A percentile compares a stretch with the other conserved stretches of the same genome.
Evolutionary conservation across 352 stramenopile species (phyloP).

Genomic region (Phytophthora palmivora): DNA sequence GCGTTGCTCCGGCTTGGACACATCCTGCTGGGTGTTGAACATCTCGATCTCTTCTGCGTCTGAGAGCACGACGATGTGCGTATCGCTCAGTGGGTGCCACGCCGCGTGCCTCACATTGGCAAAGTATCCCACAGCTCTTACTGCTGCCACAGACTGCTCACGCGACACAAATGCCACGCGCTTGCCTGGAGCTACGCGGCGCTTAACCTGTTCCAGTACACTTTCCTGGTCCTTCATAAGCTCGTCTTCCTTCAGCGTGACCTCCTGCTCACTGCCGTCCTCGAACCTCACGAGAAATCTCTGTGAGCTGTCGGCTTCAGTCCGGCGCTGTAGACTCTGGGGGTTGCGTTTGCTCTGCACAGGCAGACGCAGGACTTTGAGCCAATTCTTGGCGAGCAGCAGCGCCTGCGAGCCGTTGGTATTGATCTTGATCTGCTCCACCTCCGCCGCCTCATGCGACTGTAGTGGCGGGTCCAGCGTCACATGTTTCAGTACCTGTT

Average conservation of each 20-base stretch:
- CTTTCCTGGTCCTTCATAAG: conserved; percentile 17
- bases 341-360: conserved; percentile 24
- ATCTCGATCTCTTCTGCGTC: conserved; percentile 79
- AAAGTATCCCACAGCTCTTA: conserved; percentile 70
- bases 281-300: conserved; percentile 61
- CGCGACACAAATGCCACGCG: conserved; percentile 58
- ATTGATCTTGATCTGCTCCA: conserved; percentile 74
- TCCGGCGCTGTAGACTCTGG: conserved; percentile 24
- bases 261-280: conserved; percentile 46
- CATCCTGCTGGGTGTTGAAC: conserved; percentile 71
- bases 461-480: conserved; percentile 66
- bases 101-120: conserved; percentile 55
- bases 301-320: conserved; percentile 20
- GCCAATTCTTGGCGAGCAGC: conserved; percentile 61
- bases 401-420: conserved; percentile 58
- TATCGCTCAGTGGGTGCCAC: conserved; percentile 81
- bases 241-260: conserved; percentile 28
- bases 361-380: conserved; percentile 69
- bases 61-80: conserved; percentile 75
- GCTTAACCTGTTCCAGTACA: conserved; percentile 44
- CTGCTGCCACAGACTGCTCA: conserved; percentile 55
- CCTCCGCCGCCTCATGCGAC: conserved; percentile 47
- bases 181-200: conserved; percentile 21
- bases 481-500: conserved; percentile 54
- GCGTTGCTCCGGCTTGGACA: conserved; percentile 75